phyloP scores from a whole-genome alignment of 2,329 filamentous ascomycete species.

The Penicillium sp. region DNA sequence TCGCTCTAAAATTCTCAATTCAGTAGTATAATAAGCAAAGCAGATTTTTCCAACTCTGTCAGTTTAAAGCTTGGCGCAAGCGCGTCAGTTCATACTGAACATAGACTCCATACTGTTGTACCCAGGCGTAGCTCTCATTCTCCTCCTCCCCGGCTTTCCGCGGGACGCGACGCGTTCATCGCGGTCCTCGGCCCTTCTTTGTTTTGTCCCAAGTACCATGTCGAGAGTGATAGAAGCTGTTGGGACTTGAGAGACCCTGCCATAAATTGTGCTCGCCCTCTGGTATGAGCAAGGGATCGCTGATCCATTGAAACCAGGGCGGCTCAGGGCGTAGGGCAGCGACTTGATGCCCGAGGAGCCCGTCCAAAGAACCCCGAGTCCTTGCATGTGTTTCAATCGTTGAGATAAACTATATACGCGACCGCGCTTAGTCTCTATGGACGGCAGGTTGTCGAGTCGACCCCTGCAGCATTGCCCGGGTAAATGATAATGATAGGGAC shows the following conservation, averaged over 20 bases:
- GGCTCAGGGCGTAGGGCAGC: not conserved
- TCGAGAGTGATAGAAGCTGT: not conserved
- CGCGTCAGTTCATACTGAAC: not conserved
- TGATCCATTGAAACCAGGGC: conserved; percentile 11
- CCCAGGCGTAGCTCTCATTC: not conserved
- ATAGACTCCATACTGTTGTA: no score
- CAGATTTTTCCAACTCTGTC: not conserved
- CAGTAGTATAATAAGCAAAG: not conserved
- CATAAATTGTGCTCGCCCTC: not conserved
- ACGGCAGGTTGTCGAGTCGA: not conserved
- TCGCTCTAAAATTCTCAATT: no score
- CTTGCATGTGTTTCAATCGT: conserved; percentile 9
- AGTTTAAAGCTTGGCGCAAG: not conserved
- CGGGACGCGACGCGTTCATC: not conserved
- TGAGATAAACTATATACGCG: not conserved
- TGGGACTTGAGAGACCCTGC: not conserved
- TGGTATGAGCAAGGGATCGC: conserved; percentile 15
- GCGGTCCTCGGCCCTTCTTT: not conserved
- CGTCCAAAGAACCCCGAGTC: not conserved
- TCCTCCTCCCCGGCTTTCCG: not conserved
- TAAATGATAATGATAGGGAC: not conserved
- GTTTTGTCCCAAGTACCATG: not conserved
- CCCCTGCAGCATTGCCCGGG: conserved; percentile 7
- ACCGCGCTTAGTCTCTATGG: conserved; percentile 9
- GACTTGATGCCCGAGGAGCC: not conserved